phyloP scores from a whole-genome alignment of 768 basidiomycete species.

The Pseudohyphozyma bogoriensis region DNA sequence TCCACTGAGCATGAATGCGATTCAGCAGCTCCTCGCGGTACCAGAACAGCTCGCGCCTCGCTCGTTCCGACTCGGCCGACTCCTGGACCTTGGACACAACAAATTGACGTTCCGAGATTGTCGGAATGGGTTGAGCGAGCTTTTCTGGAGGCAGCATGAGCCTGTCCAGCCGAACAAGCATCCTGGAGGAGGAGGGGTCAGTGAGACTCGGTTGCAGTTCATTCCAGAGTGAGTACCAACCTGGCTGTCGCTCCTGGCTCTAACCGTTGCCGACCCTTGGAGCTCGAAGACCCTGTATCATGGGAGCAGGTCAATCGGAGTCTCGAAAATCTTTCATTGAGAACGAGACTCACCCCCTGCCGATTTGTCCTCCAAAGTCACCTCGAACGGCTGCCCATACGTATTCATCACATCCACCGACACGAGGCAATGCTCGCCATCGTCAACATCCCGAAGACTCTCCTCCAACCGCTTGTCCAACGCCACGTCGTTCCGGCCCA shows the following conservation, averaged over 20 bases:
- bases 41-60: constrained; percentile 83
- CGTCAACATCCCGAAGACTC: constrained; percentile 41
- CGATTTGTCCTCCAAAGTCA: constrained; percentile 59
- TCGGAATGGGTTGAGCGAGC: constrained; percentile 63
- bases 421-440: constrained; percentile 69
- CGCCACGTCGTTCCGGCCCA: constrained; percentile 15
- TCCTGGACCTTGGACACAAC: constrained; percentile 62
- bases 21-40: constrained; percentile 80
- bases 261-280: constrained; percentile 15
- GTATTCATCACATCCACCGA: constrained; percentile 83
- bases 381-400: constrained; percentile 83
- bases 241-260: constrained; percentile 49
- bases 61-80: constrained; percentile 48
- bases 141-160: constrained; percentile 52
- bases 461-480: constrained; percentile 29
- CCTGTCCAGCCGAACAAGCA: constrained; percentile 48
- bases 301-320: neutral
- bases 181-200: neutral
- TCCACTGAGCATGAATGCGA: constrained; percentile 61
- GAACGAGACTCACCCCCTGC: constrained; percentile 45
- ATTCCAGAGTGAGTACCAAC: constrained; percentile 50
- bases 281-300: neutral
- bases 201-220: neutral
- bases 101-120: constrained; percentile 79
- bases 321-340: too few relatives aligned